phyloP scores from a whole-genome alignment of 2,329 filamentous ascomycete species.

The Aspergillus niger region DNA sequence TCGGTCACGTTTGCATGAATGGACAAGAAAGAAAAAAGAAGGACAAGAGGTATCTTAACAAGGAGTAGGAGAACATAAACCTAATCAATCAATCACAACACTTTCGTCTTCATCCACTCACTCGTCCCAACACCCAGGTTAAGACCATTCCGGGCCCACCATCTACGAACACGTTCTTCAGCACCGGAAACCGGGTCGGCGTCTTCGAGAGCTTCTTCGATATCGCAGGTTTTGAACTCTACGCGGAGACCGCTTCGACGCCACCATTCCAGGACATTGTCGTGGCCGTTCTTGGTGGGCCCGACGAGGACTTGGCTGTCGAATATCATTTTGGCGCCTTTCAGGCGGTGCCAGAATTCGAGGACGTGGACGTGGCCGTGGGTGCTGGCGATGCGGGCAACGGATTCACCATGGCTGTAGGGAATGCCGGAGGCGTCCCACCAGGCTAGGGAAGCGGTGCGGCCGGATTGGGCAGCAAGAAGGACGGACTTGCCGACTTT shows the following conservation, averaged over 20 bases:
- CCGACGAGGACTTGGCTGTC: slow-evolving; percentile 82
- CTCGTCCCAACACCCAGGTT: slow-evolving; percentile 80
- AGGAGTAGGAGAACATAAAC: no score
- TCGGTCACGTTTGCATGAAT: slow-evolving; percentile 4
- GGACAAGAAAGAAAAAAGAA: background rate
- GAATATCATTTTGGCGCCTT: slow-evolving; percentile 76
- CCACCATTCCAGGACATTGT: slow-evolving; percentile 91
- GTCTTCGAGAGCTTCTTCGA: slow-evolving; percentile 92
- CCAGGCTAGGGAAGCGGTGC: slow-evolving; percentile 76
- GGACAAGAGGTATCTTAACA: background rate
- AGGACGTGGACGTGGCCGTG: slow-evolving; percentile 83
- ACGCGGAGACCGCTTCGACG: slow-evolving; percentile 70
- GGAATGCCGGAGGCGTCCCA: slow-evolving; percentile 83
- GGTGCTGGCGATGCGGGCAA: slow-evolving; percentile 80
- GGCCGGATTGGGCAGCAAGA: slow-evolving; percentile 80
- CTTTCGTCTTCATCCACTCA: slow-evolving; percentile 85
- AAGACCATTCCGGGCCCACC: slow-evolving; percentile 85
- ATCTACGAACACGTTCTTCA: slow-evolving; percentile 72
- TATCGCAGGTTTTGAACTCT: slow-evolving; percentile 92
- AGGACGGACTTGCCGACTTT: slow-evolving; percentile 84
- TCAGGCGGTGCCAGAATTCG: slow-evolving; percentile 76
- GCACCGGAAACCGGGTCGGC: slow-evolving; percentile 65
- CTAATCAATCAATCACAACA: slow-evolving; percentile 55
- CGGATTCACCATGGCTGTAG: slow-evolving; percentile 75
- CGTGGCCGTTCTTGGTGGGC: slow-evolving; percentile 83